Conservation (phyloP, 2,329 filamentous ascomycete genomes). For the Amauroascus verrucosus region DNA sequence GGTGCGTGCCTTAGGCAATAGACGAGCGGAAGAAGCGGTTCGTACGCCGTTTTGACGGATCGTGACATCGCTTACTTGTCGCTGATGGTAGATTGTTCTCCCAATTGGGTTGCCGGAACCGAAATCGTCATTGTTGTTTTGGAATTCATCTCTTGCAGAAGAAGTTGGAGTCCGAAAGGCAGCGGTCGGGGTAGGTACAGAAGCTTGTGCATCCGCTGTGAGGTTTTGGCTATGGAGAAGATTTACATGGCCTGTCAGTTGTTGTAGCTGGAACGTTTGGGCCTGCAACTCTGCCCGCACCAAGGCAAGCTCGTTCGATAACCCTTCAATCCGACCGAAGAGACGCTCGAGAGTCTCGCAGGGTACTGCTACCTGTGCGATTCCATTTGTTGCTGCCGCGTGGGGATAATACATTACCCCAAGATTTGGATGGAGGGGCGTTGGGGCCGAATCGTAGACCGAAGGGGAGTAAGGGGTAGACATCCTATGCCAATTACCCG, state of each 20-base stretch:
- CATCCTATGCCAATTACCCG: neutral
- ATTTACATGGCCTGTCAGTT: constrained; percentile 8
- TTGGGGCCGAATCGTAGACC: constrained; percentile 3
- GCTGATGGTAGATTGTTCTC: neutral
- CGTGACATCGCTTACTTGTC: neutral
- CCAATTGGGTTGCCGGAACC: neutral
- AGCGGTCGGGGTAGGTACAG: constrained; percentile 6
- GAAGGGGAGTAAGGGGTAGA: constrained; percentile 9
- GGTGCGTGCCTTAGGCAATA: neutral
- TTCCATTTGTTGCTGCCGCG: neutral
- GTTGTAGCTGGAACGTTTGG: constrained; percentile 9
- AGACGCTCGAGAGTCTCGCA: constrained; percentile 1
- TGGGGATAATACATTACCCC: neutral
- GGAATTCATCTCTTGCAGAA: neutral
- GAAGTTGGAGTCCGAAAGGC: constrained; percentile 8
- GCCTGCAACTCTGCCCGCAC: constrained; percentile 6
- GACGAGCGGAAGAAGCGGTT: neutral
- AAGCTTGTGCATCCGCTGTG: neutral
- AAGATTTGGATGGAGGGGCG: neutral
- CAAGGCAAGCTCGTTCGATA: constrained; percentile 8
- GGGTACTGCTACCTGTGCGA: constrained; percentile 1
- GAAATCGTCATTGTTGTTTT: neutral
- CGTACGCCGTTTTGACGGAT: neutral
- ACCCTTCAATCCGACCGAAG: neutral
- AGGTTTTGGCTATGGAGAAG: neutral